Evolutionary conservation across 2,329 filamentous ascomycete species (phyloP).

Genomic region (Coniochaeta pulveracea): DNA sequence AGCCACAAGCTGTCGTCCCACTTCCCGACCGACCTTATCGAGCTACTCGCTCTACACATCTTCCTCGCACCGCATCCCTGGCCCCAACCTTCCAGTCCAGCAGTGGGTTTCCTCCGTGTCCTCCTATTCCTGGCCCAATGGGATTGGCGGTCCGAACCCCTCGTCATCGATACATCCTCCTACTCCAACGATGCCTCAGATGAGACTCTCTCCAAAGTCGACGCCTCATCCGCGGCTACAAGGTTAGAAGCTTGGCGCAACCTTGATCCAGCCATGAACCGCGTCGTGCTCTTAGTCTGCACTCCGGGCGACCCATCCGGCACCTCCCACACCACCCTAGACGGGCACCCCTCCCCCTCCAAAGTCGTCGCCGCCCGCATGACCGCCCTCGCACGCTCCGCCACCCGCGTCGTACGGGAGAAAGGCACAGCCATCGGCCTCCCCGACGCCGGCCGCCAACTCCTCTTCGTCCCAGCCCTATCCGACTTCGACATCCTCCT

Average conservation of each 20-base stretch:
- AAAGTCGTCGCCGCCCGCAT: conserved; percentile 79
- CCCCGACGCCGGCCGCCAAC: conserved; percentile 37
- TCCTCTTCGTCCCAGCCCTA: conserved; percentile 63
- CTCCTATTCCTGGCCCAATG: conserved; percentile 72
- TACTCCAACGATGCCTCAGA: background rate
- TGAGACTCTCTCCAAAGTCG: conserved; percentile 23
- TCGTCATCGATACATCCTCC: conserved; percentile 55
- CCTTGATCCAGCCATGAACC: conserved; percentile 81
- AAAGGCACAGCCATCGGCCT: conserved; percentile 34
- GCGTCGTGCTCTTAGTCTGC: conserved; percentile 68
- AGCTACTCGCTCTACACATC: conserved; percentile 66
- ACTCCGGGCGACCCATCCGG: conserved; percentile 70
- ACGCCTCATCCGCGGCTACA: conserved; percentile 52
- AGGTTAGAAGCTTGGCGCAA: conserved; percentile 77
- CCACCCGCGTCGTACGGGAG: conserved; percentile 48
- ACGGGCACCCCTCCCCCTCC: conserved; percentile 41
- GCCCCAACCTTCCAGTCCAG: conserved; percentile 62
- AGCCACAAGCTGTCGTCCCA: conserved; percentile 70
- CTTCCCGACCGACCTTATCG: conserved; percentile 69
- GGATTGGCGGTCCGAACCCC: conserved; percentile 81
- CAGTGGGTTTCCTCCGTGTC: conserved; percentile 71
- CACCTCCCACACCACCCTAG: conserved; percentile 65
- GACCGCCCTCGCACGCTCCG: conserved; percentile 69
- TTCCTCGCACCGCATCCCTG: conserved; percentile 80
- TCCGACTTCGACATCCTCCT: conserved; percentile 81